Percentiles rank a stretch among this genome's conserved stretches.
phyloP scores from a whole-genome alignment of 257 asterid genomes.

The Solanum virginianum region DNA sequence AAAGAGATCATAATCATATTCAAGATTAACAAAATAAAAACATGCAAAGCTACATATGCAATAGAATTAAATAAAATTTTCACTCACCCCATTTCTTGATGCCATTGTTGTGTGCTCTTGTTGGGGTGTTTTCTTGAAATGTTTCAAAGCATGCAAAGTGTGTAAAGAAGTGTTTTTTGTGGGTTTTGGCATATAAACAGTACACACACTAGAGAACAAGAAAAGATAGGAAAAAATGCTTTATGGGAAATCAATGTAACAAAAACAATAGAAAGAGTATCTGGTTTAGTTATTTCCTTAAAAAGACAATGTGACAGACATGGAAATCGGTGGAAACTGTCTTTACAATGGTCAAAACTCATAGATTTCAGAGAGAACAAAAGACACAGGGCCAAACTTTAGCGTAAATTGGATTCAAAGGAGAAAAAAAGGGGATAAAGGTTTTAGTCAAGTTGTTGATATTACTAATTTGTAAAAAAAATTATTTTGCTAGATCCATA shows the following conservation, averaged over 20 bases:
- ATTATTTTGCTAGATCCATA: neutral
- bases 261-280: neutral
- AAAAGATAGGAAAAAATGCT: neutral
- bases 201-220: neutral
- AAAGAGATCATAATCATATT: neutral
- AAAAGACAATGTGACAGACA: constrained; percentile 13
- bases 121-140: neutral
- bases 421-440: neutral
- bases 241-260: neutral
- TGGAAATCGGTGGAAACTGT: neutral
- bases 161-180: neutral
- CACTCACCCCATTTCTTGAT: neutral
- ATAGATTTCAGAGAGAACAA: neutral
- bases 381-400: neutral
- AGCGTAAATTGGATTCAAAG: neutral
- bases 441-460: neutral
- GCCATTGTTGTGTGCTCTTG: constrained; percentile 1
- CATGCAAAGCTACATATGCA: constrained; percentile 12
- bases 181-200: constrained; percentile 4
- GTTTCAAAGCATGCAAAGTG: constrained; percentile 12
- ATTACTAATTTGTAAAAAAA: neutral
- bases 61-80: neutral
- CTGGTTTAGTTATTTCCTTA: neutral
- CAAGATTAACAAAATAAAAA: neutral
- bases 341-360: neutral